A percentile compares a stretch with the other conserved stretches of the same genome.
Conservation (phyloP, 108 stramenopile species). For the Aurantiochytrium sp. region DNA sequence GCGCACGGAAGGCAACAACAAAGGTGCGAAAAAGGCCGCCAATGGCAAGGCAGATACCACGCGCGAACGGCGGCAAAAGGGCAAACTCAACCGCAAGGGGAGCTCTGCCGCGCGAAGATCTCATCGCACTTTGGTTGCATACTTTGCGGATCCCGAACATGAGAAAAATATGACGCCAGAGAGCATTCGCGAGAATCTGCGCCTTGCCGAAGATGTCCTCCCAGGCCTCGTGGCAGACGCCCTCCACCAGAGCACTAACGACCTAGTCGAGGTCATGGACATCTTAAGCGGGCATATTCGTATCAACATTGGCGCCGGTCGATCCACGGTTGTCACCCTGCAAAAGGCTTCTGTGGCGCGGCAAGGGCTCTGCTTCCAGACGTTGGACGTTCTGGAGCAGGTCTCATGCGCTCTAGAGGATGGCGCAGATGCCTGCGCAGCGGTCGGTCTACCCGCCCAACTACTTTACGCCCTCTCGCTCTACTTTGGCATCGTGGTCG, state of each 20-base stretch:
- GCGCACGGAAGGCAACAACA: neutral
- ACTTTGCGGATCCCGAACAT: neutral
- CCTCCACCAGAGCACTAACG: neutral
- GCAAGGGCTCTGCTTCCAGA: neutral
- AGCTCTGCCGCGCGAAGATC: neutral
- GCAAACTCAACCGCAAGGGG: neutral
- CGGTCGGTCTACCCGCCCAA: neutral
- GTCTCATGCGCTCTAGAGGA: neutral
- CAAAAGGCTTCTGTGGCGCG: neutral
- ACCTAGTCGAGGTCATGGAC: neutral
- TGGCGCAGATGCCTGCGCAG: neutral
- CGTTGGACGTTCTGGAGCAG: conserved; percentile 16
- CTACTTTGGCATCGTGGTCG: neutral
- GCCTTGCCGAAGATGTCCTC: neutral
- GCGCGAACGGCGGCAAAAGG: neutral
- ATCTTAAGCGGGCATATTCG: neutral
- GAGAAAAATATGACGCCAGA: neutral
- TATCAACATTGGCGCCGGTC: neutral
- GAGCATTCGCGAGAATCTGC: neutral
- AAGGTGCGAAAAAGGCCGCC: neutral
- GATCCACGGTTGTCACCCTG: neutral
- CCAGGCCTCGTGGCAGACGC: neutral
- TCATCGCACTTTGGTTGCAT: neutral
- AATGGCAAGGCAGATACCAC: neutral
- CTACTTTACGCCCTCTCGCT: neutral